These are phyloP conservation scores for Talaromyces sp. DNA, from an alignment of 2,329 filamentous ascomycete species.

Conservation along the genomic window DNA sequence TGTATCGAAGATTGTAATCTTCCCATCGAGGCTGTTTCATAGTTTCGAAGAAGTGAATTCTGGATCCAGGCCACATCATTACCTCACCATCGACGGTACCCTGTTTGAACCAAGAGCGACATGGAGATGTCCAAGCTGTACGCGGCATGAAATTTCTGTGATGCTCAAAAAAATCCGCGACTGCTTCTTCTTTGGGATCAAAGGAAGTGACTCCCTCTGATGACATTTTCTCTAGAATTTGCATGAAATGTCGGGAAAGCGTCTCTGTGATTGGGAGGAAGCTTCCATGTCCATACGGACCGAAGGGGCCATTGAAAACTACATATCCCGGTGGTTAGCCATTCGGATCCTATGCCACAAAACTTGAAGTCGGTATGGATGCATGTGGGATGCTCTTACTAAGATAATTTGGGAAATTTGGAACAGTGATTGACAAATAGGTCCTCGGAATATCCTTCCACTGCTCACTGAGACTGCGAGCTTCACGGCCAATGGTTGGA, in stretches of 20 bases:
- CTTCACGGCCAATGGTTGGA: neutral
- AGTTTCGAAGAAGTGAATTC: neutral
- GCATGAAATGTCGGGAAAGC: slow-evolving; percentile 23
- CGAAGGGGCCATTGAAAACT: slow-evolving; percentile 25
- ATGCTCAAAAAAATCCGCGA: slow-evolving; percentile 16
- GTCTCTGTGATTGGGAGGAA: slow-evolving; percentile 29
- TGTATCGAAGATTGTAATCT: neutral
- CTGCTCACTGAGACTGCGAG: slow-evolving; percentile 6
- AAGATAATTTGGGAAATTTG: no score
- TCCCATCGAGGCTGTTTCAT: neutral
- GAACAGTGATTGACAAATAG: neutral
- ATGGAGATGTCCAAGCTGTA: slow-evolving; percentile 18
- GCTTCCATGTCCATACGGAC: slow-evolving; percentile 30
- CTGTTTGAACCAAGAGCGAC: slow-evolving; percentile 23
- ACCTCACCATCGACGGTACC: slow-evolving; percentile 1
- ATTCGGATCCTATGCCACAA: no score
- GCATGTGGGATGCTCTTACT: no score
- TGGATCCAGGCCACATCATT: neutral
- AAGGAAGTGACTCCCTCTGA: slow-evolving; percentile 14
- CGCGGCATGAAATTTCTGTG: slow-evolving; percentile 12
- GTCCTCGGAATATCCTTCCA: slow-evolving; percentile 12
- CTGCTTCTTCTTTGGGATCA: slow-evolving; percentile 12
- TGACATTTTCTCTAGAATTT: slow-evolving; percentile 28
- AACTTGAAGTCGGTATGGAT: no score
- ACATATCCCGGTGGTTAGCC: neutral